phyloP scores from a whole-genome alignment of 1,284 basidiomycete genomes.

The Malassezia japonica region DNA sequence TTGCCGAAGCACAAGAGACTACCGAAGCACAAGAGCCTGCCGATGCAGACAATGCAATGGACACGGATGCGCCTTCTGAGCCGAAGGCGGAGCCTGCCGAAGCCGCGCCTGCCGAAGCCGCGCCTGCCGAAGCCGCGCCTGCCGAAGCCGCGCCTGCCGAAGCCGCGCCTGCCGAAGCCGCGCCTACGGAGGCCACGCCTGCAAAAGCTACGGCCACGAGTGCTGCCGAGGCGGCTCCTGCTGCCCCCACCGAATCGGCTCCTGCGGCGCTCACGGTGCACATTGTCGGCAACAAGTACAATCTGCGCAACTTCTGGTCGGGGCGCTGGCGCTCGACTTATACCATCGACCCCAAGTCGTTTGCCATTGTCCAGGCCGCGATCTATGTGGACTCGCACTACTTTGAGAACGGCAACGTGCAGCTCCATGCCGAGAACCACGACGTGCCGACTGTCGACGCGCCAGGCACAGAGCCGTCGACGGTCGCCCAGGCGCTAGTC shows the following conservation, averaged over 20 bases:
- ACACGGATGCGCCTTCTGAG: too few species aligned
- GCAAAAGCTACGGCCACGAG: background rate
- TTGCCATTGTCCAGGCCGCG: slow-evolving; percentile 5
- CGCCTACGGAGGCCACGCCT: background rate
- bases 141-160: too few species aligned
- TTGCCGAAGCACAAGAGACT: background rate
- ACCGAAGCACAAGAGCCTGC: background rate
- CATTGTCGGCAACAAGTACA: slow-evolving; percentile 42
- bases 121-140: background rate
- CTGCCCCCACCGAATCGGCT: background rate
- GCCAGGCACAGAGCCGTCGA: background rate
- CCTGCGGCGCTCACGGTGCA: slow-evolving; percentile 17
- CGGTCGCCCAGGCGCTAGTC: slow-evolving; percentile 20
- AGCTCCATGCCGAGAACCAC: slow-evolving; percentile 22
- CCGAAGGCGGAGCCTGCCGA: too few species aligned
- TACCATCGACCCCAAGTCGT: slow-evolving; percentile 17
- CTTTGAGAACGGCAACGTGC: slow-evolving; percentile 48
- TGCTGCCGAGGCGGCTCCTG: too few species aligned
- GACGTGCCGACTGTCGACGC: slow-evolving; percentile 13
- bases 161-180: background rate
- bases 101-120: background rate
- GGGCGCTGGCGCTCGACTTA: slow-evolving; percentile 41
- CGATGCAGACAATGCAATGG: too few species aligned
- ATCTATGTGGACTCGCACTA: slow-evolving; percentile 41
- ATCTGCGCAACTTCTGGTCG: slow-evolving; percentile 45